A percentile compares a stretch with the other conserved stretches of the same genome.
Conservation (phyloP, 1,284 basidiomycete species). For the Boletus semigastroideus region DNA sequence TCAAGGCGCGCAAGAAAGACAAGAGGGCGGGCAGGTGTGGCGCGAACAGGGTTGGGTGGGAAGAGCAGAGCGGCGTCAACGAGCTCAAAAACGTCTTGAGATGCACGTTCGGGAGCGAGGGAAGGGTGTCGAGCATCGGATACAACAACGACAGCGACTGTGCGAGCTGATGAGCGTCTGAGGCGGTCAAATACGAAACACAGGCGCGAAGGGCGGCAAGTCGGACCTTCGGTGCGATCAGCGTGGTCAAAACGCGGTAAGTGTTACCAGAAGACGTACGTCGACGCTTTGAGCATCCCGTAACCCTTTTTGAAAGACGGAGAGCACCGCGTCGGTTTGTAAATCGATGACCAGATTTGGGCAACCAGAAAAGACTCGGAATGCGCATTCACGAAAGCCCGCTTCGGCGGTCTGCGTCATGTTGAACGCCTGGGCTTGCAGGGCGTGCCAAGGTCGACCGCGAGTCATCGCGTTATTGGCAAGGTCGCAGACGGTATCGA, state of each 20-base stretch:
- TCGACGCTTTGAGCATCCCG: conserved; percentile 62
- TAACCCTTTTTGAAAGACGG: conserved; percentile 62
- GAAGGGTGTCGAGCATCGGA: conserved; percentile 67
- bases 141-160: conserved; percentile 58
- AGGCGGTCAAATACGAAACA: conserved; percentile 59
- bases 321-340: conserved; percentile 62
- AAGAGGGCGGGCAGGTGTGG: conserved; percentile 63
- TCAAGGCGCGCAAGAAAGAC: conserved; percentile 62
- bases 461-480: conserved; percentile 70
- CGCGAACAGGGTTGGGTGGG: conserved; percentile 65
- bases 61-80: conserved; percentile 69
- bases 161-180: conserved; percentile 54
- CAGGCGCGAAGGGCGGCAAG: conserved; percentile 57
- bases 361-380: conserved; percentile 64
- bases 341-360: conserved; percentile 73
- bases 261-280: conserved; percentile 38
- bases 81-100: conserved; percentile 66
- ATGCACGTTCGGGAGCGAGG: conserved; percentile 49
- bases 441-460: conserved; percentile 74
- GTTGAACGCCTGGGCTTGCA: conserved; percentile 66
- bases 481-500: conserved; percentile 72
- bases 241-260: background rate
- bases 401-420: conserved; percentile 53
- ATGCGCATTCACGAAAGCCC: conserved; percentile 46
- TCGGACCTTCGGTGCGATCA: conserved; percentile 40